Evolutionary conservation across 345 rosid genomes (phyloP), one percentile per base, ranked within the genome.

Genomic region (Moringa oleifera): DNA sequence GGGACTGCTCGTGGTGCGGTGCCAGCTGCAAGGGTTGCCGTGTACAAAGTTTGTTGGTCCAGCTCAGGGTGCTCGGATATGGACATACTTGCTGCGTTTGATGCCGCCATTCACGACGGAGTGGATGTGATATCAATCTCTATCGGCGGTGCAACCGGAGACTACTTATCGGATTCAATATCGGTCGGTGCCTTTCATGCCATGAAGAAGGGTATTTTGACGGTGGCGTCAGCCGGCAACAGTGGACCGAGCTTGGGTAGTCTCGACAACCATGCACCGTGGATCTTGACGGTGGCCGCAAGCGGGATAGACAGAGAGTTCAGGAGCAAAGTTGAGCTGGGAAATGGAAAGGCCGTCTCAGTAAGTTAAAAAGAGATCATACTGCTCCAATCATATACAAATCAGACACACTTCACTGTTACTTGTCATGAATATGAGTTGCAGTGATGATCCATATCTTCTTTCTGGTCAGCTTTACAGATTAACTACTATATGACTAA

Each of bases 251-350:
- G 46, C 45, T 36, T 71, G 21, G 84, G 68, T 2, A 66, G 68
- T 1, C 80, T 93, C 7, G 68, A 72, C 9, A 93, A 93, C 76
- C 85, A 84, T 41, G 91, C 96, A 7, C 98, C 98, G 1, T 93
- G 97, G 98, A 67, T 90, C 17, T 18, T 93, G 59, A 93, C 98
- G 0, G 97, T 86, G 31, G 98, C 90, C 0, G 98, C 98, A 15
- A 90, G 89, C 10, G 90, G 89, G 9, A 90, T 83, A 15, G 85
- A 93, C 58, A 64, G 98, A 71, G 73, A 73, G 50, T 93, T 93
- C 63, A 70, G 55, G 77, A 93, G 91, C 75, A 76, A 64, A 61
- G 70, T 93, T 41, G 76, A 69, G 66, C 61, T 88, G 41, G 97
- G 94, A 1, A 86, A 81, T 61, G 96, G 96, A 6, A 80, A 74